phyloP scores from a whole-genome alignment of 768 basidiomycete genomes.

The Leucosporidium creatinivorum region DNA sequence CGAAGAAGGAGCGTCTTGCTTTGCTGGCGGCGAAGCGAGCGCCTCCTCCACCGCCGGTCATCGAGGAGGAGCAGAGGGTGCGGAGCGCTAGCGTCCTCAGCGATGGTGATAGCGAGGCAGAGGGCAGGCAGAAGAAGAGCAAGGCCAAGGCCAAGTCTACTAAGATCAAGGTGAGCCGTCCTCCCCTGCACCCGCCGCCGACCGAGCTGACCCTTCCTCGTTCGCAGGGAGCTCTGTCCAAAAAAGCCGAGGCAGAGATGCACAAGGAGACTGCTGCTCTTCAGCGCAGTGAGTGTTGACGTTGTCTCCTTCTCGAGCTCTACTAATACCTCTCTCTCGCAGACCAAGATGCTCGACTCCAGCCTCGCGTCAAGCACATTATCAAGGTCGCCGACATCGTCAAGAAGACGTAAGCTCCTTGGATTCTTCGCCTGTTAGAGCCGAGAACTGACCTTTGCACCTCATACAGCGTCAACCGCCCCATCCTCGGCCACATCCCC shows the following conservation, averaged over 20 bases:
- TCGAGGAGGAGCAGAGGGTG: neutral
- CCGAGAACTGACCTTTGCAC: neutral
- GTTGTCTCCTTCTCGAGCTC: neutral
- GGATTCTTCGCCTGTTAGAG: no score
- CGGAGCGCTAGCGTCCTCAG: neutral
- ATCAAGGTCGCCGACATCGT: neutral
- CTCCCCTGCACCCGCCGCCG: no score
- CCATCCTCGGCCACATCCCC: neutral
- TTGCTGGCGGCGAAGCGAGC: constrained; percentile 2
- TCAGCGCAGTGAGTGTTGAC: constrained; percentile 9
- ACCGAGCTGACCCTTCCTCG: no score
- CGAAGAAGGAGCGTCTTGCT: constrained; percentile 1
- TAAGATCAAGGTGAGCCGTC: constrained; percentile 2
- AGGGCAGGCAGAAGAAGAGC: neutral
- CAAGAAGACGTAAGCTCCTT: neutral
- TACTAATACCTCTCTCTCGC: neutral
- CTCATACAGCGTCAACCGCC: neutral
- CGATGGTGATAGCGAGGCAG: neutral
- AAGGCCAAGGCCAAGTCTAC: neutral
- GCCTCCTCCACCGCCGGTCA: neutral
- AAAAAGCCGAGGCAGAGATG: constrained; percentile 25
- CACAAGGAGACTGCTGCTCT: constrained; percentile 8
- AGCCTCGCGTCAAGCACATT: neutral
- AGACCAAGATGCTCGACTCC: constrained; percentile 7
- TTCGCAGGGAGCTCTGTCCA: constrained; percentile 8